Conservation (phyloP, 2,329 filamentous ascomycete species). For the Alternaria angustiovoidea region DNA sequence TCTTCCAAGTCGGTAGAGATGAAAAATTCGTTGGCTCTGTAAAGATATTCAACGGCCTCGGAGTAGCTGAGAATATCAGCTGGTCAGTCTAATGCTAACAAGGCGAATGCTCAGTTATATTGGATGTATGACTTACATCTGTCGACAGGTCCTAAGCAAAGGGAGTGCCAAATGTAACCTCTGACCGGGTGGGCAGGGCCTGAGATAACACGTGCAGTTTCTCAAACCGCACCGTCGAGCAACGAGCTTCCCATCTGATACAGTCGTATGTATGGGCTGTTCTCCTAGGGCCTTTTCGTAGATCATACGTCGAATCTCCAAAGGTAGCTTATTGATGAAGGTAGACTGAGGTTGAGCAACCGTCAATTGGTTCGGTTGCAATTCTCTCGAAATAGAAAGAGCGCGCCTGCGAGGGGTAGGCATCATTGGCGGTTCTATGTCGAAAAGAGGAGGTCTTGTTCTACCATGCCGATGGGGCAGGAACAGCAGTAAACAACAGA, state of each 20-base stretch:
- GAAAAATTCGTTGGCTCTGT: conserved; percentile 28
- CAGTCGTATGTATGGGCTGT: conserved; percentile 18
- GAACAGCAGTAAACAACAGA: conserved; percentile 23
- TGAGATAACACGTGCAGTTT: conserved; percentile 3
- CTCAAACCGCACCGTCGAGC: conserved; percentile 14
- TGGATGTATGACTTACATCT: conserved; percentile 24
- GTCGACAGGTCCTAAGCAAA: conserved; percentile 29
- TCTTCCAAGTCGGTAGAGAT: conserved; percentile 24
- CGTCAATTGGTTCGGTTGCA: conserved; percentile 19
- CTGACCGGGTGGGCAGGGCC: not conserved
- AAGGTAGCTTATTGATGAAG: conserved; percentile 28
- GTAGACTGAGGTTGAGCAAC: conserved; percentile 25
- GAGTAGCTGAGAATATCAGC: conserved; percentile 25
- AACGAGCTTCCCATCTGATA: conserved; percentile 13
- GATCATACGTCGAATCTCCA: conserved; percentile 33
- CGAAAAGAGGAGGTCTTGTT: not conserved
- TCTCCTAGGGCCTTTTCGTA: conserved; percentile 26
- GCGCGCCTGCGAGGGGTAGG: conserved; percentile 27
- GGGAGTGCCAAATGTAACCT: conserved; percentile 15
- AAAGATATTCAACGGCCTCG: conserved; percentile 33
- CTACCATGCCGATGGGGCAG: conserved; percentile 9
- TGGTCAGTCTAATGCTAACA: conserved; percentile 3
- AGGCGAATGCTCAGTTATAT: not conserved
- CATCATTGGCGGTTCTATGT: conserved; percentile 16
- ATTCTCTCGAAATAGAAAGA: conserved; percentile 18